Evolutionary conservation across 2,329 filamentous ascomycete genomes (phyloP), one percentile per base, ranked within the genome.

Genomic region (Trichoderma sp.): DNA sequence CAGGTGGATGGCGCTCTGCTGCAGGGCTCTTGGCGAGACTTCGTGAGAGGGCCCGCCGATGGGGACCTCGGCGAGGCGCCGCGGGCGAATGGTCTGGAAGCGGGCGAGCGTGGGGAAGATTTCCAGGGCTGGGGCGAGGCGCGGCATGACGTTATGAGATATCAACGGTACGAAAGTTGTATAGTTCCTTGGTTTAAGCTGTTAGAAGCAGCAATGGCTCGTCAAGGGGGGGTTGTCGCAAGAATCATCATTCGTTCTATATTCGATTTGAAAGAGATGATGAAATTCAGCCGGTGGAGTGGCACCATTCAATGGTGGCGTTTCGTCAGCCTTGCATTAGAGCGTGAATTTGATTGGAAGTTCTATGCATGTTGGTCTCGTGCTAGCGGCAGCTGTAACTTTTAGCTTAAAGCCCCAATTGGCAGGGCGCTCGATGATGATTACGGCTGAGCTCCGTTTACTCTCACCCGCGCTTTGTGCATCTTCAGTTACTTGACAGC

Each of bases 91-190:
- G 51, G 72, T 67, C 16, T 24, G 68, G 70, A 76, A 77, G 49
- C 67, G 67, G 18, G 59, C 37, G 59, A 79, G 63, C 21, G 55
- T 74, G 8, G 71, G 73, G 68, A 75, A 77, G 66, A 66, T 70
- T 46, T 71, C 55, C 11, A 74, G 43, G 16, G 73, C 73, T 5
- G 70, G 69, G 16, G 73, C 61, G 49, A 59, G 68, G 58, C 66
- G 67, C 24, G 63, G 18, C 59, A 52, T 55, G 26, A 66, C 16
- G 1, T 21, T 26, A 18, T 18, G 5, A 5, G 16, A 18, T 37
- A 24, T 16, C 26, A 26, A 55, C 4, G 32, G 30, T 34, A 21
- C n/a, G 28, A 16, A 4, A 5, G 1, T 16, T 16, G 34, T 16
- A 16, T 39, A 16, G 3, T 39, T 14, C 14, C 34, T 39, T 39